Percentiles rank a stretch among this genome's conserved stretches.
Conservation (phyloP, 176 grass and related monocot genomes). For the Avena atlantica region DNA sequence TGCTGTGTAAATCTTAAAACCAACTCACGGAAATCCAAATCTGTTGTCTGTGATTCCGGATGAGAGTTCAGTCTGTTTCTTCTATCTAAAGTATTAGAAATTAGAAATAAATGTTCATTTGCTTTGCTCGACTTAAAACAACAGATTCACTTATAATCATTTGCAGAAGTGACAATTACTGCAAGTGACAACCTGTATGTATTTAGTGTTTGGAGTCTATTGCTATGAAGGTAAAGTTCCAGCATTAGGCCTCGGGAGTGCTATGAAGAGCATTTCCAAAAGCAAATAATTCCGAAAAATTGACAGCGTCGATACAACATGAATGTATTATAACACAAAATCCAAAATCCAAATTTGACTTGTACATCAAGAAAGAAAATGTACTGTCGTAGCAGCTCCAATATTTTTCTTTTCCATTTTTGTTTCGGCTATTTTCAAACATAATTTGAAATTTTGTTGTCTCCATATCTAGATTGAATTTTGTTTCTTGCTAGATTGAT, state of each 20-base stretch:
- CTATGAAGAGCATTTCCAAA: not conserved
- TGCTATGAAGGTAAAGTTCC: not conserved
- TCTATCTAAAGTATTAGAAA: too few species aligned
- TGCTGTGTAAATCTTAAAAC: conserved; percentile 1
- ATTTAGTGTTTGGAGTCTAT: not conserved
- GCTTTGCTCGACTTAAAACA: not conserved
- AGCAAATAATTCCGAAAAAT: not conserved
- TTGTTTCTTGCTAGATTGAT: not conserved
- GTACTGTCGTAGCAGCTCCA: not conserved
- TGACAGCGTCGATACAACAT: not conserved
- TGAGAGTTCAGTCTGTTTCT: conserved; percentile 8
- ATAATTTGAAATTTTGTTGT: not conserved
- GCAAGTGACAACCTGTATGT: not conserved
- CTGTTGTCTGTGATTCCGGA: conserved; percentile 1
- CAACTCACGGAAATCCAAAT: conserved; percentile 19
- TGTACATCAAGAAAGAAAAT: conserved; percentile 2
- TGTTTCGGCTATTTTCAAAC: not conserved
- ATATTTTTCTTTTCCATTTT: not conserved
- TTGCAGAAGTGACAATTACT: conserved; percentile 31
- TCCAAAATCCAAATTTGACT: not conserved
- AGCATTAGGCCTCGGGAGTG: not conserved
- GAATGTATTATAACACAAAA: conserved; percentile 5
- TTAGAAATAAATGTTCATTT: not conserved
- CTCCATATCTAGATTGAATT: conserved; percentile 12
- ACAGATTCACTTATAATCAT: conserved; percentile 20